Evolutionary conservation across 768 basidiomycete species (phyloP).

Genomic region (Termitomyces sp.): DNA sequence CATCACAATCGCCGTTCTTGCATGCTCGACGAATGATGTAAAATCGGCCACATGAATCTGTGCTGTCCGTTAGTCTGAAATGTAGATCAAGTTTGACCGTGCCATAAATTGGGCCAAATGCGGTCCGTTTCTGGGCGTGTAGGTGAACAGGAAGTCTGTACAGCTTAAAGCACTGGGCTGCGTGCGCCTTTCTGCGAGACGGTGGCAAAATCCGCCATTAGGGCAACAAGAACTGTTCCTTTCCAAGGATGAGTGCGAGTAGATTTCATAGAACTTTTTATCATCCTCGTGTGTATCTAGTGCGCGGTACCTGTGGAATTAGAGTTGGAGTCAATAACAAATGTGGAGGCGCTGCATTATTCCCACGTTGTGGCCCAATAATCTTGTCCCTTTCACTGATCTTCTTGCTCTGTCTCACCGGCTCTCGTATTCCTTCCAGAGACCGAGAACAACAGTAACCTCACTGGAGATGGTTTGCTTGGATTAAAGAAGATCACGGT

Average conservation of each 20-base stretch:
- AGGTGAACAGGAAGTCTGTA: not conserved
- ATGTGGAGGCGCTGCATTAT: constrained; percentile 4
- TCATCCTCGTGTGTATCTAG: not conserved
- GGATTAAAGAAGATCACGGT: constrained; percentile 18
- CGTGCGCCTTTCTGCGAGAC: not conserved
- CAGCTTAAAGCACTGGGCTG: not conserved
- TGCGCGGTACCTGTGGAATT: not conserved
- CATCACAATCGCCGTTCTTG: not conserved
- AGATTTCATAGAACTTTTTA: not conserved
- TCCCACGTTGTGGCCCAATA: constrained; percentile 17
- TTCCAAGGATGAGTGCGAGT: not conserved
- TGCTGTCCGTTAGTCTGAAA: not conserved
- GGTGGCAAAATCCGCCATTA: not conserved
- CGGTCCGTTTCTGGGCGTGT: not conserved
- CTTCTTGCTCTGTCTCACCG: constrained; percentile 5
- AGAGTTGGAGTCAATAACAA: not conserved
- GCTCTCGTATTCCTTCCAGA: not conserved
- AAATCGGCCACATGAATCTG: not conserved
- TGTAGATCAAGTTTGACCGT: not conserved
- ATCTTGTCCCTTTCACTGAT: constrained; percentile 14
- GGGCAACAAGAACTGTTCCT: not conserved
- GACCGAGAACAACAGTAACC: constrained; percentile 2
- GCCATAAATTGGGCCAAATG: not conserved
- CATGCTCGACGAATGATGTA: not conserved
- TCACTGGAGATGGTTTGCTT: constrained; percentile 28